Evolutionary conservation across 2,329 filamentous ascomycete genomes (phyloP), one percentile per base, ranked within the genome.

Genomic region (Tympanopsis confertula): DNA sequence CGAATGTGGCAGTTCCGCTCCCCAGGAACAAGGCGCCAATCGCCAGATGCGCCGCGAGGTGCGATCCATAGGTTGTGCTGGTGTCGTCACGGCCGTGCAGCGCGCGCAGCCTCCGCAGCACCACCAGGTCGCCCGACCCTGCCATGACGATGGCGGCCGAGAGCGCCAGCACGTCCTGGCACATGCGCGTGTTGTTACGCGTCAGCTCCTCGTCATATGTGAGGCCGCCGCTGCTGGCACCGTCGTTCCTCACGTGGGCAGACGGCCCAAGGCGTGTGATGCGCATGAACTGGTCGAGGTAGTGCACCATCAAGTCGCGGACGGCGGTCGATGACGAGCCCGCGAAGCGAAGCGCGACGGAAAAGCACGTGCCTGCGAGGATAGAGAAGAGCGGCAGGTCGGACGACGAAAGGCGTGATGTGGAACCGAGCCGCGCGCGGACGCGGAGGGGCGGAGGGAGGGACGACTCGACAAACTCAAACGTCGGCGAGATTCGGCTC

Each of bases 311-410:
- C 35, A 96, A 65, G 54, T 96, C 85, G 15, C 89, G 78, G 3
- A 86, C 88, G 41, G 68, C 63, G 1, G 63, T 51, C 38, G 85
- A 77, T 15, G 74, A 80, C 3, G 81, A 86, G 2, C 85, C 85
- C 2, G 84, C 81, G 56, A 74, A 86, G 15, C 82, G 75, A 39
- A 89, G 63, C 1, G 79, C 82, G 37, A 88, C 66, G 0, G 76
- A 78, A 61, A 91, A 93, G 47, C 91, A 89, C 5, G 96, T 70
- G 0, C 91, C 91, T 1, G 87, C 82, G 26, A 95, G 55, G 40
- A 96, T 94, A 48, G 93, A 89, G 63, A 87, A 94, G 51, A 95
- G 88, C 0, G 91, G 83, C 53, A 98, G 75, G 45, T 96, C 86
- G 35, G 82, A 78, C 41, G 84, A 94, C 40, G 82, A 78, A 41